Percentiles rank a stretch among this genome's conserved stretches.
These are phyloP conservation scores for Aspergillus aculeatinus DNA, from an alignment of 2,329 filamentous ascomycete species.

Conservation along the genomic window DNA sequence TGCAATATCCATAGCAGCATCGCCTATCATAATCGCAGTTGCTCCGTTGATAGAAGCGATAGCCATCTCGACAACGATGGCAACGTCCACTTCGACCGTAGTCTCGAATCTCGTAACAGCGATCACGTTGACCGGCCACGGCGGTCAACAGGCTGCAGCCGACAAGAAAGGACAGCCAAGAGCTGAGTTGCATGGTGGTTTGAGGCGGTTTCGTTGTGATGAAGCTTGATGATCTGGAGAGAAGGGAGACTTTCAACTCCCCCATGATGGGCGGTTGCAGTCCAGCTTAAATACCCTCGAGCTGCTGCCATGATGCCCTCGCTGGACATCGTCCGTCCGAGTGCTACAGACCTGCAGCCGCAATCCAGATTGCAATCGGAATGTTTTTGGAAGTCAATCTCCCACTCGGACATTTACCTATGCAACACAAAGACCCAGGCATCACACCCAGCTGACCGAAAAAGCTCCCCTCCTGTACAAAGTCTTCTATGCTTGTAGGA, in stretches of 20 bases:
- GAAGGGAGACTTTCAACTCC: neutral
- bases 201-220: neutral
- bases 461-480: neutral
- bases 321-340: neutral
- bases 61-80: neutral
- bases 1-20: slow-evolving; percentile 7
- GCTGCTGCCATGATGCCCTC: neutral
- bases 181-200: slow-evolving; percentile 1
- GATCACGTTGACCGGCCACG: neutral
- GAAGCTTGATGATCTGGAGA: neutral
- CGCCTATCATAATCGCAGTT: neutral
- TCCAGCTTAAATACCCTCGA: neutral
- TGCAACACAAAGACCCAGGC: neutral
- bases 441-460: neutral
- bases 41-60: neutral
- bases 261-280: neutral
- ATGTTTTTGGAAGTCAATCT: neutral
- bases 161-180: neutral
- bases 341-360: neutral
- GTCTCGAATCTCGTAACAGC: slow-evolving; percentile 1
- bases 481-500: neutral
- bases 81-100: neutral
- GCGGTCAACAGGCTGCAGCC: neutral
- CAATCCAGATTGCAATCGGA: neutral
- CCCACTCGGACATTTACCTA: neutral